Evolutionary conservation across 495 filamentous ascomycete genomes (phyloP), one percentile per base, ranked within the genome.

Genomic region (Achaetomiella virescens): DNA sequence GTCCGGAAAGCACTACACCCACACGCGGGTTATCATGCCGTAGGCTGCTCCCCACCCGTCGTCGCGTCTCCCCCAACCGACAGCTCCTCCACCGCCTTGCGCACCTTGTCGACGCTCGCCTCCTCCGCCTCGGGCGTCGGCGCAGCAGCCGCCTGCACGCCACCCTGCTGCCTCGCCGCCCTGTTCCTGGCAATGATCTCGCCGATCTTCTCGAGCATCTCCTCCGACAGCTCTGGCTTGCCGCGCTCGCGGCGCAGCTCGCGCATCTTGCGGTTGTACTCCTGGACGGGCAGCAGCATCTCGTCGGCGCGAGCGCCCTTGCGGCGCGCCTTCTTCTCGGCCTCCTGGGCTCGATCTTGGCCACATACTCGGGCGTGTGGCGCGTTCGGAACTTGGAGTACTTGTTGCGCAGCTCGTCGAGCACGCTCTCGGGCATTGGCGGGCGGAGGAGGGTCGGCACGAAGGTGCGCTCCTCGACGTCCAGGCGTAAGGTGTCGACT

Each of bases 351-450:
- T 80, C 71, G 71, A 82, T 84, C 77, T 65, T 74, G 53, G 71
- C 78, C 31, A 87, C 66, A 68, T 84, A 89, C 63, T 82, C 80
- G 52, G 73, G 72, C 36, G 91, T 87, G 68, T 96, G 91, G 22
- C 91, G 74, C 40, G 81, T 87, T 59, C 92, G 81, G 84, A 90
- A 95, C 58, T 80, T 83, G 57, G 81, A 84, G 81, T 86, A 97
- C 62, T 86, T 88, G 72, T 86, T 86, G 58, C 93, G 79, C 66
- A 97, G 76, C 76, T 97, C 92, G 68, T 97, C 88, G 59, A 97
- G 79, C 31, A 97, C 81, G 24, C 66, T 74, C 43, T 73, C 68
- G 24, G 93, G 90, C 77, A 97, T 87, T n/a, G 92, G 92, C 17
- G 87, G 77, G 12, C 75, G 67, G 2, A 88, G 72, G 12, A 97